Evolutionary conservation across 306 rosid genomes (phyloP), one percentile per base, ranked within the genome.

Genomic region (Alnus glutinosa): DNA sequence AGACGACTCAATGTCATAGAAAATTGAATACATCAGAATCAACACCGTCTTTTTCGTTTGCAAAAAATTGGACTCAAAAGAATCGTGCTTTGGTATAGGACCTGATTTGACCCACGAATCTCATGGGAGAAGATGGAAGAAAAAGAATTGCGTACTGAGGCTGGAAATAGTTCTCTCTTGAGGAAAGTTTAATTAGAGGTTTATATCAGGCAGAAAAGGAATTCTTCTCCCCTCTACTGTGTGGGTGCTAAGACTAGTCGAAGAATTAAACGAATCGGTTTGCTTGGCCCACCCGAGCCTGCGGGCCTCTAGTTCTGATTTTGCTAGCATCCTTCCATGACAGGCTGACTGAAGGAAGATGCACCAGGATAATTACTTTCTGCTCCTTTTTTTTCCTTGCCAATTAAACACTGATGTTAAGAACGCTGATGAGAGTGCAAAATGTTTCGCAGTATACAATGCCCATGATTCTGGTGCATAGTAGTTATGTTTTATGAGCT

Each of bases 301-400:
- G 15, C 1, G 16, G 44, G 74, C 74, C 55, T 70, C 55, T 70
- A 44, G 55, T 70, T 70, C 51, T 68, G 9, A 70, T 46, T 70
- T 70, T 70, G 74, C 55, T 70, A 70, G 15, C 34, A 46, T 70
- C 74, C 5, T 70, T 70, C 9, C 10, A 70, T 70, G 74, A 46
- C 34, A 70, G 3, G 74, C 54, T 46, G 37, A 44, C 15, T 19
- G 15, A 39, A 70, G 54, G 74, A 70, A 70, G 54, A 54, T 10
- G n/a, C 18, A 52, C 57, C 1, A 5, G n/a, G 19, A 14, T 14
- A 9, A 9, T 3, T 49, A 49, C 10, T 49, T 42, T 9, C 13
- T 49, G 14, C 3, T 48, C 3, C 9, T 55, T 6, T 16, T 63
- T 64, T 42, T 42, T 5, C 7, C 46, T 42, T 7, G 52, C 48